phyloP scores from a whole-genome alignment of 768 basidiomycete species.

The Boletales sp. region DNA sequence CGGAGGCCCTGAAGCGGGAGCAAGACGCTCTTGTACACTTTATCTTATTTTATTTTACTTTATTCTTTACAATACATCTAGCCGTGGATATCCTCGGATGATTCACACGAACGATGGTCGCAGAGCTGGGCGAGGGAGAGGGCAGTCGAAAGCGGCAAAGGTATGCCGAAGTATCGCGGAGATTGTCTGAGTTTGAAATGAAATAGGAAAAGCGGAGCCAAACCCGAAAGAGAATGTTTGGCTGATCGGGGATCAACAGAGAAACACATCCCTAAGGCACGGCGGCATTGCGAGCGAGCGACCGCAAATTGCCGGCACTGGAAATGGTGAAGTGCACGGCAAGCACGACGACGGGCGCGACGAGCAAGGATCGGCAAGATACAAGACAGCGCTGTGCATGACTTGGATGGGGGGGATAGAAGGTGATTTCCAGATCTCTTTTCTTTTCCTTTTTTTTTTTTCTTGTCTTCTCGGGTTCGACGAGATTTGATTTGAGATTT shows the following conservation, averaged over 20 bases:
- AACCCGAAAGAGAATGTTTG: slow-evolving; percentile 32
- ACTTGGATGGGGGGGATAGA: slow-evolving; percentile 9
- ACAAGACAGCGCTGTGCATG: background rate
- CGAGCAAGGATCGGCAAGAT: background rate
- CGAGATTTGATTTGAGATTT: slow-evolving; percentile 33
- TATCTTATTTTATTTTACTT: too few species aligned
- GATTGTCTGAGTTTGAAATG: slow-evolving; percentile 22
- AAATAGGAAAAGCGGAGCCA: slow-evolving; percentile 28
- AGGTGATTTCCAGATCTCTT: slow-evolving; percentile 13
- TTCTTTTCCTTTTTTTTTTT: too few species aligned
- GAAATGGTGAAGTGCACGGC: background rate
- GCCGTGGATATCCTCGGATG: slow-evolving; percentile 19
- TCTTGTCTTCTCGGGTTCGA: slow-evolving; percentile 17
- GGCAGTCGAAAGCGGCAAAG: slow-evolving; percentile 4
- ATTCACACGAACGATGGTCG: background rate
- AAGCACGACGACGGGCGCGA: background rate
- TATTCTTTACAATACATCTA: too few species aligned
- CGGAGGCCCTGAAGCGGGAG: slow-evolving; percentile 22
- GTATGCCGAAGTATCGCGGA: slow-evolving; percentile 22
- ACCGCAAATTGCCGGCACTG: slow-evolving; percentile 28
- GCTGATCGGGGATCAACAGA: slow-evolving; percentile 66
- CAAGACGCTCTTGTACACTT: slow-evolving; percentile 8
- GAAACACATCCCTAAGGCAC: slow-evolving; percentile 33
- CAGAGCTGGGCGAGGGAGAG: too few species aligned
- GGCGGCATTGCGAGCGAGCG: slow-evolving; percentile 6